phyloP scores from a whole-genome alignment of 306 rosid species.

The Rosa multiflora region DNA sequence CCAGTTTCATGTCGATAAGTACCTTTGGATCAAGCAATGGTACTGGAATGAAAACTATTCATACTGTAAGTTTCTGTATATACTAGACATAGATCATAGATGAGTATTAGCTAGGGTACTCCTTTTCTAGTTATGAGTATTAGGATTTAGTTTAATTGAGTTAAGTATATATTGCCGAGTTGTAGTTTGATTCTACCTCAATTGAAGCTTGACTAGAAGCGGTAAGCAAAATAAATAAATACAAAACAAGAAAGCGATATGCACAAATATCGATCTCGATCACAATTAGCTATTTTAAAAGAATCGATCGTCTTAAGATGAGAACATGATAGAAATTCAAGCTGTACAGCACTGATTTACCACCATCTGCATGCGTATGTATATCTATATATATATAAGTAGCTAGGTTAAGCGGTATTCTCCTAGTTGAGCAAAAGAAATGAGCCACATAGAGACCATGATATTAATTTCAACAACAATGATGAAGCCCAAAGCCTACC shows the following conservation, averaged over 20 bases:
- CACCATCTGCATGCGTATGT: not conserved
- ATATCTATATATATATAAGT: not conserved
- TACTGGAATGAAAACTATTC: not conserved
- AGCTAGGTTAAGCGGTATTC: not conserved
- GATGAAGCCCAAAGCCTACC: not conserved
- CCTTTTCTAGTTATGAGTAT: not conserved
- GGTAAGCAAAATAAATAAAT: not conserved
- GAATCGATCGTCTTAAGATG: too few species aligned
- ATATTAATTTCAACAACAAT: not conserved
- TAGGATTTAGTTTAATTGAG: not conserved
- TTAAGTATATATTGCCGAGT: not conserved
- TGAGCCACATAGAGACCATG: not conserved
- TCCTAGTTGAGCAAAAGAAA: not conserved
- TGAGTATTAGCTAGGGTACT: not conserved
- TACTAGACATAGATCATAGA: not conserved
- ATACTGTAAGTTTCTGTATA: not conserved
- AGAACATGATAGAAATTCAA: not conserved
- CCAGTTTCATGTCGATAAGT: not conserved
- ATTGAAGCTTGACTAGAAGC: not conserved
- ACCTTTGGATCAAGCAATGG: not conserved
- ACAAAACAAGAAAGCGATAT: too few species aligned
- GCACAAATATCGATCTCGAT: too few species aligned
- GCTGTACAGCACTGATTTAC: not conserved
- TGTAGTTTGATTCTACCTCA: not conserved
- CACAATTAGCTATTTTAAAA: too few species aligned